These are phyloP conservation scores for Rhododendron molle DNA, from an alignment of 148 eudicot genomes.

Conservation along the genomic window DNA sequence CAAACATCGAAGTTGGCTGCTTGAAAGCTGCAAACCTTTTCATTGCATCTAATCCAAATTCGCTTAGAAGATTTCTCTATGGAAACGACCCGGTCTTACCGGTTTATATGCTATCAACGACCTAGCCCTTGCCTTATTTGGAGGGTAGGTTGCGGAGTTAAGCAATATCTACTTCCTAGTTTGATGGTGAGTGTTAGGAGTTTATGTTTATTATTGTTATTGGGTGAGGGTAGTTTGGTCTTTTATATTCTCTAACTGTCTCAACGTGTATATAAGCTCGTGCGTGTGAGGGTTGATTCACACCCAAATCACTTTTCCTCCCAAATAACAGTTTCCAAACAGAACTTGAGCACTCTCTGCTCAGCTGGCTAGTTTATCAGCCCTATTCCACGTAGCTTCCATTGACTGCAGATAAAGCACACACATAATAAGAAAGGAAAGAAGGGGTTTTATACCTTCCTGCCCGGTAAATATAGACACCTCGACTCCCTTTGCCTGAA, in stretches of 20 bases:
- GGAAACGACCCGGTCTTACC: no score
- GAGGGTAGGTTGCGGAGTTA: no score
- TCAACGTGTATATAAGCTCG: neutral
- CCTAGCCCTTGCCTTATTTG: no score
- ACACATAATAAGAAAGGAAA: neutral
- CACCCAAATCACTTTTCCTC: neutral
- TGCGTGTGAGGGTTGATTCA: neutral
- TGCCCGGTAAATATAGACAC: conserved; percentile 66
- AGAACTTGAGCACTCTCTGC: neutral
- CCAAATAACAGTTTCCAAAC: neutral
- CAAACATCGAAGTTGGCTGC: no score
- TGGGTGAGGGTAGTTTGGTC: neutral
- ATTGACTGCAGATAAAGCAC: neutral
- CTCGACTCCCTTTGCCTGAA: conserved; percentile 37
- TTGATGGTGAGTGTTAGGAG: neutral
- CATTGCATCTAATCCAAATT: no score
- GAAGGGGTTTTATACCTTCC: conserved; percentile 49
- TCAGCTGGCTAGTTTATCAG: neutral
- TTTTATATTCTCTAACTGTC: neutral
- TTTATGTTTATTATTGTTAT: neutral
- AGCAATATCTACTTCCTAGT: neutral
- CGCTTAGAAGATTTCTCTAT: no score
- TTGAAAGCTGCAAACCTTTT: no score
- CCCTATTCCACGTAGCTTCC: neutral
- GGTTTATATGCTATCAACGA: no score